Conservation (phyloP, 2,329 filamentous ascomycete species). For the Chrysoporthe puriensis region DNA sequence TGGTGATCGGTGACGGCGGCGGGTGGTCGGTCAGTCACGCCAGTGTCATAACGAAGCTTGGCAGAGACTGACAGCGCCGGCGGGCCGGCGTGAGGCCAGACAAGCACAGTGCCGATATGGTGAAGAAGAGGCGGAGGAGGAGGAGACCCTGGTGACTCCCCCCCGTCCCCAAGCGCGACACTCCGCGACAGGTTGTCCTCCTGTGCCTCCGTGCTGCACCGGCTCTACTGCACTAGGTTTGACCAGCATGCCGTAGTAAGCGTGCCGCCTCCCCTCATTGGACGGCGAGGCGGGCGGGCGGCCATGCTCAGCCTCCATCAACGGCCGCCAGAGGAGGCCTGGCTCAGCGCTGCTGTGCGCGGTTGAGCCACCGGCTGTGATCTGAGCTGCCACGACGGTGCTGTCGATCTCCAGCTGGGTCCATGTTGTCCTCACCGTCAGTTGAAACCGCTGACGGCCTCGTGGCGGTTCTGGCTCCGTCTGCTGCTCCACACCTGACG, state of each 20-base stretch:
- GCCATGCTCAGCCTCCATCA: constrained; percentile 7
- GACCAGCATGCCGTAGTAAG: constrained; percentile 7
- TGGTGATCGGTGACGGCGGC: constrained; percentile 10
- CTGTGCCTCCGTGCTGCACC: neutral
- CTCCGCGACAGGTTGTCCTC: neutral
- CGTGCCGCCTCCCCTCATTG: constrained; percentile 4
- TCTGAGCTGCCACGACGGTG: neutral
- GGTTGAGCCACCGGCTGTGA: neutral
- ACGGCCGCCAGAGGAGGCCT: constrained; percentile 14
- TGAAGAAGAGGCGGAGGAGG: neutral
- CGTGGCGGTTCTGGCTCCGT: neutral
- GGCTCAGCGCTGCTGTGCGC: constrained; percentile 12
- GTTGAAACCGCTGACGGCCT: neutral
- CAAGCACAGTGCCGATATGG: constrained; percentile 3
- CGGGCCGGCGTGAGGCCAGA: constrained; percentile 2
- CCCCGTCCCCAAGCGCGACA: neutral
- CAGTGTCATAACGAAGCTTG: constrained; percentile 5
- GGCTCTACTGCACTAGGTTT: constrained; percentile 8
- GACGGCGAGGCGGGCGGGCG: neutral
- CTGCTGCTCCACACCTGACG: neutral
- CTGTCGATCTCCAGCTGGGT: too few relatives aligned
- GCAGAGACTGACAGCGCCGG: neutral
- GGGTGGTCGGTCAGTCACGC: neutral
- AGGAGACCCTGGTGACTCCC: neutral
- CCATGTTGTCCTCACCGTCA: too few relatives aligned